Evolutionary conservation across 192 early-diverging fungal species (phyloP).

Genomic region (Dissophora globulifera): DNA sequence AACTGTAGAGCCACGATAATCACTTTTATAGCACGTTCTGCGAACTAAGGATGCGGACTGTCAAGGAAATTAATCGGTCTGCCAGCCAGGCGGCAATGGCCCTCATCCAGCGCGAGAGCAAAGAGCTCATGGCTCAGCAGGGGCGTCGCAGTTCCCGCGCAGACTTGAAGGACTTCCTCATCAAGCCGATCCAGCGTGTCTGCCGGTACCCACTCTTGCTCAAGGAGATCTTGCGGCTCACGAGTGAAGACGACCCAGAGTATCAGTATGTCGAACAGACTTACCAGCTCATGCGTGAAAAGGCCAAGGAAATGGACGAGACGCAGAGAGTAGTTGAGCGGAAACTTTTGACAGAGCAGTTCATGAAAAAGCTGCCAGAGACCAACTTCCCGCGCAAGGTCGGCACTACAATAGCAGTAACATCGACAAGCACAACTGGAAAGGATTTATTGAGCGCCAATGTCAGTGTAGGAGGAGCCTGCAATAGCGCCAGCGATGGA

Average conservation of each 20-base stretch:
- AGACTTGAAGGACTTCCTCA: slow-evolving; percentile 54
- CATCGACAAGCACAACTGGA: too few species aligned
- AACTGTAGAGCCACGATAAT: slow-evolving; percentile 9
- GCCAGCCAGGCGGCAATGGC: slow-evolving; percentile 2
- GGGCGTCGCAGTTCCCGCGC: slow-evolving; percentile 17
- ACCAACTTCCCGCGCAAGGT: slow-evolving; percentile 20
- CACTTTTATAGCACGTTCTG: slow-evolving; percentile 20
- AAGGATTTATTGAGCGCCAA: not conserved
- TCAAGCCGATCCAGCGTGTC: slow-evolving; percentile 88
- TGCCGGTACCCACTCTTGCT: slow-evolving; percentile 91
- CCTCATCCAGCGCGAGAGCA: slow-evolving; percentile 25
- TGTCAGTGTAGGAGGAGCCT: too few species aligned
- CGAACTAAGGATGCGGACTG: slow-evolving; percentile 29
- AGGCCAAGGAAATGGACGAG: slow-evolving; percentile 57
- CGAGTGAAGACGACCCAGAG: slow-evolving; percentile 50
- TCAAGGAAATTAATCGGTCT: slow-evolving; percentile 12
- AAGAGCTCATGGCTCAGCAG: slow-evolving; percentile 29
- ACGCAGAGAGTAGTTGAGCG: slow-evolving; percentile 46
- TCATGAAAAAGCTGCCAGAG: slow-evolving; percentile 35
- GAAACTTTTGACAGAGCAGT: slow-evolving; percentile 41
- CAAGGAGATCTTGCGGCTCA: slow-evolving; percentile 67
- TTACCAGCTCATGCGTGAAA: slow-evolving; percentile 45
- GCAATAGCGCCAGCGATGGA: too few species aligned
- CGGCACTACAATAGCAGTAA: not conserved
- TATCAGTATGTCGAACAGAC: slow-evolving; percentile 36